Conservation (phyloP, 257 asterid genomes). For the Fraxinus cuspidata region DNA sequence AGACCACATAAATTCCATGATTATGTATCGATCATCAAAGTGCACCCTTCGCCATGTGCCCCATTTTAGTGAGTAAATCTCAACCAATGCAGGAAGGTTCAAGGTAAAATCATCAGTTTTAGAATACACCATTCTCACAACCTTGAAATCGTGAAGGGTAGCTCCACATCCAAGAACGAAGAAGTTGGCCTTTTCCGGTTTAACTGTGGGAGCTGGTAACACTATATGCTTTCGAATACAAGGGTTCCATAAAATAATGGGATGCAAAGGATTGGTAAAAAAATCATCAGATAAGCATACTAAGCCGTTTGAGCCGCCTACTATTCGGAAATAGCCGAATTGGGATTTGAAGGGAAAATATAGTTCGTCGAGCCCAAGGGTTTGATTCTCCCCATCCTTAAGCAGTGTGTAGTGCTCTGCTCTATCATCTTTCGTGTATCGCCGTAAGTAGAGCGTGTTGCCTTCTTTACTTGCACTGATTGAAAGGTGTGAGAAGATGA, state of each 20-base stretch:
- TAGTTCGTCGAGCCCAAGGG: slow-evolving; percentile 34
- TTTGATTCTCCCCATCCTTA: slow-evolving; percentile 11
- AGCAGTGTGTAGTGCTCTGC: slow-evolving; percentile 41
- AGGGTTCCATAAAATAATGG: slow-evolving; percentile 58
- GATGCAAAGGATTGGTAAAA: slow-evolving; percentile 26
- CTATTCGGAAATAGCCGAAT: slow-evolving; percentile 52
- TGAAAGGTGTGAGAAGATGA: slow-evolving; percentile 42
- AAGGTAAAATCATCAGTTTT: slow-evolving; percentile 21
- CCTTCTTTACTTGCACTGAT: slow-evolving; percentile 8
- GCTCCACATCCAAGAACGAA: slow-evolving; percentile 56
- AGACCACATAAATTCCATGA: slow-evolving; percentile 39
- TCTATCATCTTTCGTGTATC: slow-evolving; percentile 28
- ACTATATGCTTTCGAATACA: slow-evolving; percentile 35
- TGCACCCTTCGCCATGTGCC: slow-evolving; percentile 50
- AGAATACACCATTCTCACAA: slow-evolving; percentile 58
- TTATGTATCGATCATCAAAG: slow-evolving; percentile 23
- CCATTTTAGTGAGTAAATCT: slow-evolving; percentile 37
- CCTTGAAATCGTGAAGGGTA: slow-evolving; percentile 43
- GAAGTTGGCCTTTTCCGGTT: slow-evolving; percentile 32
- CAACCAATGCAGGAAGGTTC: slow-evolving; percentile 43
- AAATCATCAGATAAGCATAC: slow-evolving; percentile 58
- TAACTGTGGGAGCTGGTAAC: slow-evolving; percentile 40
- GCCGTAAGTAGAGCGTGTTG: slow-evolving; percentile 37
- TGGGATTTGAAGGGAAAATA: slow-evolving; percentile 37
- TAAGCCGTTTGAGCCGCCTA: slow-evolving; percentile 61